Percentiles rank a stretch among this genome's conserved stretches.
phyloP scores from a whole-genome alignment of 139 green algal genomes.

The Closterium sp. region DNA sequence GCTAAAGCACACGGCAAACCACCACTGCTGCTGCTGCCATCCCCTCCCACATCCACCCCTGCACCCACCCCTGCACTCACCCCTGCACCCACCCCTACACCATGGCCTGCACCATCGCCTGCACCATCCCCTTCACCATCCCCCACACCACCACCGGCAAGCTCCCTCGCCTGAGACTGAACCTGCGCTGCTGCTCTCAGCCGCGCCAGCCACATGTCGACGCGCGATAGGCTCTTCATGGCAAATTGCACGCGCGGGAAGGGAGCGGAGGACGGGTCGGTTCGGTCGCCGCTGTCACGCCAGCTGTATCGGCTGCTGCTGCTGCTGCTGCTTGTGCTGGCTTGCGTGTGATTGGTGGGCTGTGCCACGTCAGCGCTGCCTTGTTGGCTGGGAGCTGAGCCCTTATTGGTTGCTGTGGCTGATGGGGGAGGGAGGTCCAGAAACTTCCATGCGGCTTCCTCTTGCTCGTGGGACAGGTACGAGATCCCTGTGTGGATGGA shows the following conservation, averaged over 20 bases:
- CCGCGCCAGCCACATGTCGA: background rate
- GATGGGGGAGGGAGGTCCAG: slow-evolving; percentile 7
- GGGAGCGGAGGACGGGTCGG: background rate
- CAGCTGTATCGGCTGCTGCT: background rate
- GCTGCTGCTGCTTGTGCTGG: background rate
- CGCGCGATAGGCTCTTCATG: background rate
- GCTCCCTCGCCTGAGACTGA: background rate
- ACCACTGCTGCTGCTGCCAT: background rate
- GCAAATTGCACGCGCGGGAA: background rate
- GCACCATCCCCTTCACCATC: background rate
- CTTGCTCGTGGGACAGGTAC: background rate
- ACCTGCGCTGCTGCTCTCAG: background rate
- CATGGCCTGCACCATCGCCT: background rate
- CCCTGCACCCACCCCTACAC: background rate
- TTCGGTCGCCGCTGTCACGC: background rate
- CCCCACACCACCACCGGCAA: background rate
- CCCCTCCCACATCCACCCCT: background rate
- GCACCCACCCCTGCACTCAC: background rate
- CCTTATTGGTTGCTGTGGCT: background rate
- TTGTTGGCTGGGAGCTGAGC: too few relatives aligned
- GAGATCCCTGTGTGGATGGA: background rate
- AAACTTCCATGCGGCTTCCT: slow-evolving; percentile 2
- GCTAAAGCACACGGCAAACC: background rate
- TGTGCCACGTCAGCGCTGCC: background rate
- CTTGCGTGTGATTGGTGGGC: background rate